These are phyloP conservation scores for Kazachstania viticola DNA, from an alignment of 805 yeast species.

Conservation along the genomic window DNA sequence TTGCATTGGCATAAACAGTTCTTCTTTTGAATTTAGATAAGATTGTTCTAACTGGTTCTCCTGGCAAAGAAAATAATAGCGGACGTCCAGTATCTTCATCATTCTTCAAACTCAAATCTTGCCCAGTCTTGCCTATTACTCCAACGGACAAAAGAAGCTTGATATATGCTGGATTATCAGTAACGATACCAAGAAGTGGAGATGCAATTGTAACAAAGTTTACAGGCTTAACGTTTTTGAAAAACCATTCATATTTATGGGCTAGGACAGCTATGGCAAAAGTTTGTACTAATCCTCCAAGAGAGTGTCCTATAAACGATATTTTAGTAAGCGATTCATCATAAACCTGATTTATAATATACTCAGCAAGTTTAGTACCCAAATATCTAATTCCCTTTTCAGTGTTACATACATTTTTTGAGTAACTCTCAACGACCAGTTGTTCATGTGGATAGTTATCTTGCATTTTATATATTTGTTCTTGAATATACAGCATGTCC, in stretches of 20 bases:
- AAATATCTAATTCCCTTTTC: conserved; percentile 67
- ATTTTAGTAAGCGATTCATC: conserved; percentile 37
- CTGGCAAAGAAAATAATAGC: conserved; percentile 47
- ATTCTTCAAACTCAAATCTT: conserved; percentile 53
- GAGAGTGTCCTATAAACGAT: conserved; percentile 68
- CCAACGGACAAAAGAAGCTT: conserved; percentile 61
- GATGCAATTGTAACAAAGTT: conserved; percentile 66
- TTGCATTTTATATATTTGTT: conserved; percentile 37
- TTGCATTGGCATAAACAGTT: conserved; percentile 63
- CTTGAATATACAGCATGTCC: conserved; percentile 65
- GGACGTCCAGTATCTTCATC: conserved; percentile 37
- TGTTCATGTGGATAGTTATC: conserved; percentile 26
- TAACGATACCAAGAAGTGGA: conserved; percentile 62
- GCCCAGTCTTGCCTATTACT: conserved; percentile 69
- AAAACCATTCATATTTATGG: conserved; percentile 57
- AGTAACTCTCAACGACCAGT: conserved; percentile 55
- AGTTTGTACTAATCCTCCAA: conserved; percentile 70
- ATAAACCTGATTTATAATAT: conserved; percentile 37
- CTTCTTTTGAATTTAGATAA: conserved; percentile 48
- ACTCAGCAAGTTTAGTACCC: conserved; percentile 62
- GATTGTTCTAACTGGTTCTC: conserved; percentile 47
- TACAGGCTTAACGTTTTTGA: conserved; percentile 43
- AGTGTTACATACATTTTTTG: conserved; percentile 63
- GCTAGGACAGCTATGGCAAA: conserved; percentile 66
- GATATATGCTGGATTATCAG: conserved; percentile 65